Conservation (phyloP, 1,284 basidiomycete genomes). For the Austroboletus rostrupii region DNA sequence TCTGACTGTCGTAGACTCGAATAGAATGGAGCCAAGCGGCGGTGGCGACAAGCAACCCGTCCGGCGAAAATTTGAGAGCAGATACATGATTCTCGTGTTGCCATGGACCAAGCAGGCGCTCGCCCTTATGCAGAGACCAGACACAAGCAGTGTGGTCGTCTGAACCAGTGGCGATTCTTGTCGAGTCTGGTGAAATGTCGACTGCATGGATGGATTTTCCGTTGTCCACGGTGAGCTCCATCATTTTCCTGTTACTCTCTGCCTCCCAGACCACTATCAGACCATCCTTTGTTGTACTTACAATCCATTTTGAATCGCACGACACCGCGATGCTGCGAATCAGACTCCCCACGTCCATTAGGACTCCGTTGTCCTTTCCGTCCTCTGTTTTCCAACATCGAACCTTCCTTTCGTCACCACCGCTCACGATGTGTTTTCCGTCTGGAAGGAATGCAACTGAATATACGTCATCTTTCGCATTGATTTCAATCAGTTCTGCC, state of each 20-base stretch:
- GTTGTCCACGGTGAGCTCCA: conserved; percentile 2
- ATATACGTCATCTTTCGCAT: neutral
- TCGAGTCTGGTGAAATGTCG: conserved; percentile 10
- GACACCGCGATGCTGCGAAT: conserved; percentile 7
- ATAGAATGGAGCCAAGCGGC: conserved; percentile 4
- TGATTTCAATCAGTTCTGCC: neutral
- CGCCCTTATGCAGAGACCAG: conserved; percentile 1
- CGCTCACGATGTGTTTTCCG: neutral
- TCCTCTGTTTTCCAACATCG: neutral
- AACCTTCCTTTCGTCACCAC: neutral
- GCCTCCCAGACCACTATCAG: conserved; percentile 7
- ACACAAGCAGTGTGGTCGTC: conserved; percentile 6
- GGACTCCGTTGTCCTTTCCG: conserved; percentile 2
- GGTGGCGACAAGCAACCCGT: conserved; percentile 8
- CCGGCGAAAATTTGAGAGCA: conserved; percentile 11
- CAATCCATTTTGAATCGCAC: neutral
- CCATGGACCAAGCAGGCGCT: neutral
- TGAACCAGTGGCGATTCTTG: conserved; percentile 6
- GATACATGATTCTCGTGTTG: neutral
- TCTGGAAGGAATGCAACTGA: neutral
- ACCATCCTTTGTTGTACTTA: conserved; percentile 2
- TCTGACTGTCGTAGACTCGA: conserved; percentile 1
- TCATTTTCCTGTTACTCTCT: neutral
- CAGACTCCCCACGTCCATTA: neutral
- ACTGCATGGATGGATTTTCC: neutral